A percentile compares a stretch with the other conserved stretches of the same genome.
Conservation (phyloP, 2,329 filamentous ascomycete genomes). For the Tolypocladium album region DNA sequence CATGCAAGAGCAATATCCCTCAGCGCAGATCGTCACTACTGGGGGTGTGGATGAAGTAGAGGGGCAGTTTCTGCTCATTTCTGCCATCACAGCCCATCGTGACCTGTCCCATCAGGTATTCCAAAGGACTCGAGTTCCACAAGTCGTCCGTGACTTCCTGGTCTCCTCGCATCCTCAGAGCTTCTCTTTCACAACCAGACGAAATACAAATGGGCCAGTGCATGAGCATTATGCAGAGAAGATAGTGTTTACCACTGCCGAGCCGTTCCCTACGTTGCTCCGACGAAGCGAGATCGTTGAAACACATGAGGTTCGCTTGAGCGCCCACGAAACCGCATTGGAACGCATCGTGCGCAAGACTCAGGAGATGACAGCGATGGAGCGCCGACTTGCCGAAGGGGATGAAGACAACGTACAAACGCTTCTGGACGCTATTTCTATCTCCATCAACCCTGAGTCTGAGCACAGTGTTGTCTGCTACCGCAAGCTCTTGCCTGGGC, state of each 20-base stretch:
- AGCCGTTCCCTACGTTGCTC: constrained; percentile 84
- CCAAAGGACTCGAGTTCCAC: constrained; percentile 75
- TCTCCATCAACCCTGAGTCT: constrained; percentile 64
- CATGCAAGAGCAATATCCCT: constrained; percentile 82
- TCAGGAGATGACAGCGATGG: constrained; percentile 66
- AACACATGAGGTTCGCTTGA: constrained; percentile 54
- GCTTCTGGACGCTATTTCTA: constrained; percentile 64
- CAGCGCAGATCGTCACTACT: constrained; percentile 67
- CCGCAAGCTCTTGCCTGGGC: constrained; percentile 57
- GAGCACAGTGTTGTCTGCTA: constrained; percentile 74
- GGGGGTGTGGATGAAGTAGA: constrained; percentile 69
- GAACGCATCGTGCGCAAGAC: constrained; percentile 89
- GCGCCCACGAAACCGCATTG: constrained; percentile 75
- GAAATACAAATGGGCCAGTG: constrained; percentile 58
- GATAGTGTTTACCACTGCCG: constrained; percentile 69
- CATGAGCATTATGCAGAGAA: constrained; percentile 75
- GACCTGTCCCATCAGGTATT: constrained; percentile 76
- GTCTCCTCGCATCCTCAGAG: constrained; percentile 65
- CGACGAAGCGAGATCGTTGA: constrained; percentile 75
- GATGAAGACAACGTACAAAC: constrained; percentile 59
- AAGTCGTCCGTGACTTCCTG: constrained; percentile 77
- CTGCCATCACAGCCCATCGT: constrained; percentile 68
- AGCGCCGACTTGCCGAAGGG: constrained; percentile 62
- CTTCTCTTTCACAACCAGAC: constrained; percentile 67
- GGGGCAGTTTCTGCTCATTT: constrained; percentile 82